Percentiles rank a stretch among this genome's conserved stretches.
Evolutionary conservation across 1,139 yeast genomes (phyloP).

Genomic region (Kluyveromyces sp.): DNA sequence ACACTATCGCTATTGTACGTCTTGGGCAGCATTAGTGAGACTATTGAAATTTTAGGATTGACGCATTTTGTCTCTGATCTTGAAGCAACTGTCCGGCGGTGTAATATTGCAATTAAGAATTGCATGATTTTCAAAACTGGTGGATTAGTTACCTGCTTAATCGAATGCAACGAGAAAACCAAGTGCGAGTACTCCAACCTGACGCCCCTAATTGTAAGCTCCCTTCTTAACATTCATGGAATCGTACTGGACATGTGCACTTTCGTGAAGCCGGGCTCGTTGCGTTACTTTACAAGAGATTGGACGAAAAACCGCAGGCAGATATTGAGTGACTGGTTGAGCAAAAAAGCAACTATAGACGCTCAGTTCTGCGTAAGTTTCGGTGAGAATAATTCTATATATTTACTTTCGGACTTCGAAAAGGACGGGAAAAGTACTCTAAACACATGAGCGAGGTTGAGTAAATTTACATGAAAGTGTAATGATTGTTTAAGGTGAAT

Average conservation of each 20-base stretch:
- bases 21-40: constrained; percentile 77
- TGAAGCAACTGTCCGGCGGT: constrained; percentile 64
- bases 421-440: constrained; percentile 12
- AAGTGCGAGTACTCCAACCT: constrained; percentile 49
- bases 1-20: constrained; percentile 79
- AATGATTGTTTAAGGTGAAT: too few species aligned
- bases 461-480: neutral
- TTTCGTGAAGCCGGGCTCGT: constrained; percentile 54
- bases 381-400: constrained; percentile 59
- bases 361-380: constrained; percentile 48
- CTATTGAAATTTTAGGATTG: constrained; percentile 85
- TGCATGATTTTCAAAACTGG: constrained; percentile 77
- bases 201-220: constrained; percentile 77
- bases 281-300: constrained; percentile 60
- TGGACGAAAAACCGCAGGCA: constrained; percentile 67
- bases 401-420: constrained; percentile 29
- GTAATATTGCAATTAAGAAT: constrained; percentile 51
- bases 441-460: neutral
- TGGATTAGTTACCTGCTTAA: constrained; percentile 70
- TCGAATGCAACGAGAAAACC: constrained; percentile 52
- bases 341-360: constrained; percentile 37
- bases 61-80: constrained; percentile 86
- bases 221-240: constrained; percentile 75
- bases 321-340: constrained; percentile 50
- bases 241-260: constrained; percentile 80